Evolutionary conservation across 1,284 basidiomycete species (phyloP).

Genomic region (Melampsora larici-populina): DNA sequence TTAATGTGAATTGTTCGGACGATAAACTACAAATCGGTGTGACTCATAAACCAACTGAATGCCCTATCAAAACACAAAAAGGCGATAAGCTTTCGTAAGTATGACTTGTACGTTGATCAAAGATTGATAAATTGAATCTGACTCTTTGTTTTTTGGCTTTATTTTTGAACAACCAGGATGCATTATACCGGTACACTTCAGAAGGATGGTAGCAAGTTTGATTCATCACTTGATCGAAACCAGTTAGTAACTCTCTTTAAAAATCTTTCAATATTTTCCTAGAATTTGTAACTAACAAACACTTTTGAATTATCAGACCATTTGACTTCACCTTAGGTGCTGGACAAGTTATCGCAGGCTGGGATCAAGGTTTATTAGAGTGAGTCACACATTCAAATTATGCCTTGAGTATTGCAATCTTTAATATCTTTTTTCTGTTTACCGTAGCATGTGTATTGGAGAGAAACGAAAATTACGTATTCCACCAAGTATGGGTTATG

Average conservation of each 20-base stretch:
- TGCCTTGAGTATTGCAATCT: background rate
- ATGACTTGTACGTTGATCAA: background rate
- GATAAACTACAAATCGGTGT: constrained; percentile 35
- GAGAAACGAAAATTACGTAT: constrained; percentile 54
- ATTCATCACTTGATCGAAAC: constrained; percentile 39
- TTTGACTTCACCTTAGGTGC: constrained; percentile 48
- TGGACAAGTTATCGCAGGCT: constrained; percentile 53
- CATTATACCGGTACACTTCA: constrained; percentile 41
- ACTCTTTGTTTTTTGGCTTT: background rate
- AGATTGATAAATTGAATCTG: background rate
- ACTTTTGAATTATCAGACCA: constrained; percentile 9
- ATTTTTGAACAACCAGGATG: constrained; percentile 17
- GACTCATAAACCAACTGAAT: constrained; percentile 28
- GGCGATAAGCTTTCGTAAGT: constrained; percentile 41
- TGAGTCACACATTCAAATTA: background rate
- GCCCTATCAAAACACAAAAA: constrained; percentile 31
- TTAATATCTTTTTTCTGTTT: background rate
- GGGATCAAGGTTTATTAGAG: constrained; percentile 53
- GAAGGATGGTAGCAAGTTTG: constrained; percentile 29
- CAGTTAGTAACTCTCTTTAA: constrained; percentile 16
- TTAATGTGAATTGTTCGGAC: background rate
- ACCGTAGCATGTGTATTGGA: constrained; percentile 52
- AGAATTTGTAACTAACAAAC: background rate
- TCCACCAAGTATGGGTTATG: constrained; percentile 52
- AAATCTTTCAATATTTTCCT: background rate